These are phyloP conservation scores for Marvania coccoides DNA, from an alignment of 139 green algal genomes.

Conservation along the genomic window DNA sequence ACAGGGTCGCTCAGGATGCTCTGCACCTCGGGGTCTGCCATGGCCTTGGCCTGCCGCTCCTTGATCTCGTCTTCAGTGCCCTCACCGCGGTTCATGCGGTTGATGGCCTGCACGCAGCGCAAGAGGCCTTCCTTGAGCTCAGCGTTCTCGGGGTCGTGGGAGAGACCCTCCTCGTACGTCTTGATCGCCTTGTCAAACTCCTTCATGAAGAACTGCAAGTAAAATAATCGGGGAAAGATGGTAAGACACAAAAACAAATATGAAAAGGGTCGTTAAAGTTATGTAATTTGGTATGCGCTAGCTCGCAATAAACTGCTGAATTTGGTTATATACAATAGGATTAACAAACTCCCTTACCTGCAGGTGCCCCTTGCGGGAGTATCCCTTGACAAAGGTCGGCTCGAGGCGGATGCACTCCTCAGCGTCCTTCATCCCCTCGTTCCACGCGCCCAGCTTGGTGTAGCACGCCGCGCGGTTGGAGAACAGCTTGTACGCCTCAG, in stretches of 20 bases:
- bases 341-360: conserved; percentile 63
- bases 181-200: conserved; percentile 54
- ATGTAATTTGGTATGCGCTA: too few species aligned
- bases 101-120: conserved; percentile 67
- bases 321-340: too few species aligned
- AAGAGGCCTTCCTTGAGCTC: conserved; percentile 90
- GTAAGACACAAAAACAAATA: background rate
- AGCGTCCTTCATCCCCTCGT: conserved; percentile 89
- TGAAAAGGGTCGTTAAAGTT: too few species aligned
- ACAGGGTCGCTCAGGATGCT: conserved; percentile 88
- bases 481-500: conserved; percentile 95
- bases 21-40: conserved; percentile 95
- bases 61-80: conserved; percentile 85
- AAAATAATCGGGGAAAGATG: too few species aligned
- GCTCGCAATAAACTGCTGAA: too few species aligned
- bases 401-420: conserved; percentile 90
- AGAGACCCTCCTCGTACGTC: conserved; percentile 78
- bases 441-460: conserved; percentile 94
- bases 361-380: conserved; percentile 82
- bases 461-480: conserved; percentile 97
- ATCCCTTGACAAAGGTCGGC: conserved; percentile 84
- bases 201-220: conserved; percentile 23
- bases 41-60: conserved; percentile 70
- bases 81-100: conserved; percentile 54
- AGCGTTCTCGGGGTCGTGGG: conserved; percentile 77